phyloP scores from a whole-genome alignment of 179 eudicot species.

The Nepenthes alata region DNA sequence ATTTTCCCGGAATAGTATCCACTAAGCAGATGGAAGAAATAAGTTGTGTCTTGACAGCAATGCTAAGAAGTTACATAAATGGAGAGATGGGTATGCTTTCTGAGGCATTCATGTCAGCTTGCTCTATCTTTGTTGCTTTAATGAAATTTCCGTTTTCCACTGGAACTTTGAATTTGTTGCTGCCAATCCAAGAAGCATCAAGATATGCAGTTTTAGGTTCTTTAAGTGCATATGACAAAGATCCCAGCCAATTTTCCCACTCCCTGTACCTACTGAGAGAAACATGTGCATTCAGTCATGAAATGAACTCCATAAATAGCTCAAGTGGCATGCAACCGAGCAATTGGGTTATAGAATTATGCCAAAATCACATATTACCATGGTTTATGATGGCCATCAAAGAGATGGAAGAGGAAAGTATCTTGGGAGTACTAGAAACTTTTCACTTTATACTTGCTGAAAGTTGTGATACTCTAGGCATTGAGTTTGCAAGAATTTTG shows the following conservation, averaged over 20 bases:
- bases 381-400: constrained; percentile 53
- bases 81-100: constrained; percentile 74
- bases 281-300: constrained; percentile 44
- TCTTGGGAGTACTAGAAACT: constrained; percentile 66
- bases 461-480: constrained; percentile 28
- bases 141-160: constrained; percentile 58
- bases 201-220: constrained; percentile 42
- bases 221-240: constrained; percentile 28
- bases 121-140: constrained; percentile 61
- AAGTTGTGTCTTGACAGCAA: constrained; percentile 37
- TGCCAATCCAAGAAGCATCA: constrained; percentile 45
- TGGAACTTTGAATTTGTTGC: constrained; percentile 33
- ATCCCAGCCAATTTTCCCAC: constrained; percentile 47
- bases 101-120: constrained; percentile 58
- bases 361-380: constrained; percentile 57
- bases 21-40: constrained; percentile 50
- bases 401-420: constrained; percentile 67
- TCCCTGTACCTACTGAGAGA: constrained; percentile 74
- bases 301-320: constrained; percentile 16
- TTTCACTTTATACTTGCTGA: constrained; percentile 51
- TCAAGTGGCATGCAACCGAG: constrained; percentile 25
- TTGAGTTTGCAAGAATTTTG: constrained; percentile 38
- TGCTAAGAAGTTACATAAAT: constrained; percentile 52
- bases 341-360: constrained; percentile 37
- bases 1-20: constrained; percentile 70